Conservation (phyloP, 495 filamentous ascomycete genomes). For the Penicillium waksmanii region DNA sequence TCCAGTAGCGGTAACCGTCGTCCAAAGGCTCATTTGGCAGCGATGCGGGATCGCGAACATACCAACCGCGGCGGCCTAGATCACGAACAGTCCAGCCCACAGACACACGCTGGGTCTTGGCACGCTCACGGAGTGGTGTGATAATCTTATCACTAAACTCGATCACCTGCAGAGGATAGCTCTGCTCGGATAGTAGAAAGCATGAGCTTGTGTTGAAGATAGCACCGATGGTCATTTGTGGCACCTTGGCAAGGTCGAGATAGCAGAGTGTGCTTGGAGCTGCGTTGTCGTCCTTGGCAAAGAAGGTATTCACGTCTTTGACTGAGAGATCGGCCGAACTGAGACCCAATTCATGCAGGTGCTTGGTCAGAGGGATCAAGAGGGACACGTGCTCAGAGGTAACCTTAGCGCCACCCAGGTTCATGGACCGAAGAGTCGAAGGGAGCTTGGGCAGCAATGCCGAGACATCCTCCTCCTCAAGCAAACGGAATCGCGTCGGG, state of each 20-base stretch:
- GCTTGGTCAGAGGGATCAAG: constrained; percentile 72
- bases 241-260: constrained; percentile 69
- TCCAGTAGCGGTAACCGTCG: constrained; percentile 70
- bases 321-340: constrained; percentile 68
- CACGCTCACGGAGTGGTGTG: constrained; percentile 57
- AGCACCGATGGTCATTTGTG: constrained; percentile 60
- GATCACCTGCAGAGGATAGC: constrained; percentile 76
- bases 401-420: constrained; percentile 76
- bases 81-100: constrained; percentile 72
- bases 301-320: constrained; percentile 63
- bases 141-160: constrained; percentile 77
- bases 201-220: constrained; percentile 63
- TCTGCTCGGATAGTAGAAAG: constrained; percentile 61
- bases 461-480: constrained; percentile 67
- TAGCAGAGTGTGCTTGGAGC: constrained; percentile 71
- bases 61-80: constrained; percentile 72
- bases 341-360: constrained; percentile 78
- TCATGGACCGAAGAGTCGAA: constrained; percentile 69
- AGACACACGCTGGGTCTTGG: constrained; percentile 50
- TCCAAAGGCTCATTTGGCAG: constrained; percentile 37
- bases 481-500: constrained; percentile 70
- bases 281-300: constrained; percentile 49
- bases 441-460: constrained; percentile 72
- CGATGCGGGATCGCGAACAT: constrained; percentile 56
- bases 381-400: constrained; percentile 63